Conservation (phyloP, 2,329 filamentous ascomycete genomes). For the Catunica adiposa region DNA sequence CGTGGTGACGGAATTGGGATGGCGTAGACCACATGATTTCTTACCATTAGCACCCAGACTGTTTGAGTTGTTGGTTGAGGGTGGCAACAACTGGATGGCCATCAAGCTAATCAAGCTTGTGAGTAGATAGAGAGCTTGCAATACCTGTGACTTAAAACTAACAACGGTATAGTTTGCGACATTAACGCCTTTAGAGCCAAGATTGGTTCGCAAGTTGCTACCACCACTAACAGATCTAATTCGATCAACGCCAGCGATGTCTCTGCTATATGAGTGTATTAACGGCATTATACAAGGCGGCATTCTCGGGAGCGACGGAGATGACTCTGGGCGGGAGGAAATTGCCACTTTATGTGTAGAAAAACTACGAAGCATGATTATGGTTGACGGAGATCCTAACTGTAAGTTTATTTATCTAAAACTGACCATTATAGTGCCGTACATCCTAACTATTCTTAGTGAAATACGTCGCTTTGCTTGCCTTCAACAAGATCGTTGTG, state of each 20-base stretch:
- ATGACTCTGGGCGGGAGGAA: slow-evolving; percentile 69
- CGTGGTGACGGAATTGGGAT: slow-evolving; percentile 88
- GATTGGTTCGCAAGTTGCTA: slow-evolving; percentile 77
- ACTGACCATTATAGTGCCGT: background rate
- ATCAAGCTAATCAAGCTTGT: slow-evolving; percentile 98
- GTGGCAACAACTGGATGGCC: slow-evolving; percentile 98
- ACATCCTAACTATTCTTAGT: slow-evolving; percentile 36
- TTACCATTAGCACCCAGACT: slow-evolving; percentile 77
- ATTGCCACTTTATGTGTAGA: slow-evolving; percentile 83
- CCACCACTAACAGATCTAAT: slow-evolving; percentile 87
- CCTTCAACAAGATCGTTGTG: slow-evolving; percentile 84
- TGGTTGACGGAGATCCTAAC: slow-evolving; percentile 85
- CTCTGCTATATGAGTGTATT: slow-evolving; percentile 94
- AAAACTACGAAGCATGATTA: slow-evolving; percentile 86
- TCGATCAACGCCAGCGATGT: slow-evolving; percentile 90
- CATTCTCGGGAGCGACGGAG: slow-evolving; percentile 69
- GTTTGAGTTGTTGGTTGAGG: slow-evolving; percentile 81
- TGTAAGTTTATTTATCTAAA: slow-evolving; percentile 35
- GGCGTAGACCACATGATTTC: slow-evolving; percentile 86
- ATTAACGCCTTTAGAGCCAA: slow-evolving; percentile 78
- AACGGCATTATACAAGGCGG: slow-evolving; percentile 96
- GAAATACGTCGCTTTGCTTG: slow-evolving; percentile 90
- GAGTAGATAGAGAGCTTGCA: slow-evolving; percentile 19
- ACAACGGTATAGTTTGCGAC: slow-evolving; percentile 60
- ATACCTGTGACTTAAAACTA: no score